These are phyloP conservation scores for Fusarium miscanthi DNA, from an alignment of 2,329 filamentous ascomycete species.

Conservation along the genomic window DNA sequence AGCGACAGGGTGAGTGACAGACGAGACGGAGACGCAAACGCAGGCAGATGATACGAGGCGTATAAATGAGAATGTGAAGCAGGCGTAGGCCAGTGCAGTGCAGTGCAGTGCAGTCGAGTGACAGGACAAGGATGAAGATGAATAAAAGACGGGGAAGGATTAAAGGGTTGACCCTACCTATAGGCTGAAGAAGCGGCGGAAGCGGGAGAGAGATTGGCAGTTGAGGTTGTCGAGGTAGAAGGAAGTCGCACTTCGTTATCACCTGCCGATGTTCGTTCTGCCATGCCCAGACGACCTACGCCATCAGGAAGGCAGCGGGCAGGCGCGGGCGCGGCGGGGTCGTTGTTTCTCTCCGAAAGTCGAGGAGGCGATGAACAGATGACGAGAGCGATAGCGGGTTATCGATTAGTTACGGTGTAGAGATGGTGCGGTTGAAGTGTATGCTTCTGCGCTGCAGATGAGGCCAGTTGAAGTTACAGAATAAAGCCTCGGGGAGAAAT, in stretches of 20 bases:
- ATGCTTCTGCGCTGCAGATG: conserved; percentile 3
- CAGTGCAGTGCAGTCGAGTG: neutral
- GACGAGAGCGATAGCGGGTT: conserved; percentile 30
- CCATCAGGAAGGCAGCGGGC: conserved; percentile 64
- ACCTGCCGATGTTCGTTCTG: conserved; percentile 69
- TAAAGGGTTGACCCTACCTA: conserved; percentile 45
- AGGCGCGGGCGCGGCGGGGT: conserved; percentile 48
- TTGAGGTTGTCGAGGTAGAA: conserved; percentile 52
- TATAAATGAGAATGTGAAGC: conserved; percentile 7
- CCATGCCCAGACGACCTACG: conserved; percentile 73
- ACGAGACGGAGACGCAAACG: neutral
- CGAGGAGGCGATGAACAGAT: conserved; percentile 31
- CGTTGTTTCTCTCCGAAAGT: conserved; percentile 35
- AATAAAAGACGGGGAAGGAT: conserved; percentile 21
- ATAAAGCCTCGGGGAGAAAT: conserved; percentile 22
- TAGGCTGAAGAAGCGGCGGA: conserved; percentile 38
- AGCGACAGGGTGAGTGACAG: conserved; percentile 13
- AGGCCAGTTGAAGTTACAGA: neutral
- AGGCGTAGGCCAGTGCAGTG: too few relatives aligned
- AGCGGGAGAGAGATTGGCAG: conserved; percentile 42
- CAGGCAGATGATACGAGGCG: conserved; percentile 7
- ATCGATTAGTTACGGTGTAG: conserved; percentile 27
- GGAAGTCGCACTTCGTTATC: conserved; percentile 68
- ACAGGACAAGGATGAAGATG: conserved; percentile 26
- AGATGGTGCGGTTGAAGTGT: conserved; percentile 6